Base-by-base conservation (phyloP, 352 stramenopile species). In the Globisporangium okanoganense region DNA sequence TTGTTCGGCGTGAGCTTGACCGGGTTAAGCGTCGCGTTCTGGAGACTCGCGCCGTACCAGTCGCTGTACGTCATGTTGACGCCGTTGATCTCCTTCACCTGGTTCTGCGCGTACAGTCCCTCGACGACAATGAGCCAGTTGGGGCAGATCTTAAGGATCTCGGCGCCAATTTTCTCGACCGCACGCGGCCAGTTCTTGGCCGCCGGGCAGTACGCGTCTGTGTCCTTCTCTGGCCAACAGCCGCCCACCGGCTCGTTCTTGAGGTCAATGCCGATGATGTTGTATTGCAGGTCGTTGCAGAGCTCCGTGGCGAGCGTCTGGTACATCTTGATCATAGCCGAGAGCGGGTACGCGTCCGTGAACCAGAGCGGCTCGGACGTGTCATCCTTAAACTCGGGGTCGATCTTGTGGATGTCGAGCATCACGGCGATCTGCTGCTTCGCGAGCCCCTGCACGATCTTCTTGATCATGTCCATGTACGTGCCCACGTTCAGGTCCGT, bases 391-490 rank as follows among this genome's bases (percentile, higher is more conserved):
- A 85, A 90, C 52, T 72, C 76, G 1, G 84, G 84, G 61, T 94
- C 80, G 55, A 94, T 88, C 65, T 92, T 92, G 73, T 94, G 85
- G 50, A 94, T 86, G 54, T 94, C 85, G 12, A 94, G 72, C 55
- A 94, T 62, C 60, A 94, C 85, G 6, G 78, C 82, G 61, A 94
- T 90, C 57, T 90, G 78, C 64, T 91, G 64, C 65, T 90, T 88
- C 14, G 80, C 85, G 9, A 94, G 78, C 2, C 80, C 85, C 54
- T 92, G 80, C n/a, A 94, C 77, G 40, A 94, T 71, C 53, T 84
- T 85, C 65, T 88, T 87, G 70, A 94, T 92, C 85, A 94, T 92
- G 53, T 88, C 75, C 27, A 87, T 88, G 69, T 94, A 94, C 41
- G 77, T 75, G 8, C 71, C 79, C 10, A 86, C 82, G 56, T 84